A percentile compares a stretch with the other conserved stretches of the same genome.
phyloP scores from a whole-genome alignment of 257 asterid genomes.

The Solanum habrochaites region DNA sequence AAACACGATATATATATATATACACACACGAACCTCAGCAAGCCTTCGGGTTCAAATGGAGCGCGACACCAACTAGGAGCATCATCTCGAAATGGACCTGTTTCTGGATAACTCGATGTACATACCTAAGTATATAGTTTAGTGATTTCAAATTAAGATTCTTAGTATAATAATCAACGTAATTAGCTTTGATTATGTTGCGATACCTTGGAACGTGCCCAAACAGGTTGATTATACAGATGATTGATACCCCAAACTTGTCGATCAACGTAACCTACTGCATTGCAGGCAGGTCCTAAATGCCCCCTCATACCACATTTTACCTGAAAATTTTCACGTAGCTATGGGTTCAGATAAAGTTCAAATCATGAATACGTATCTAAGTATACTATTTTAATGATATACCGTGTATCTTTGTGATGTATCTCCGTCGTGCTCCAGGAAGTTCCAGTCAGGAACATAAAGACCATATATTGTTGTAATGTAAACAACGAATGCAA shows the following conservation, averaged over 20 bases:
- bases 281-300: constrained; percentile 84
- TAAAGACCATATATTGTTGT: constrained; percentile 47
- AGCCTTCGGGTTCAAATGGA: constrained; percentile 89
- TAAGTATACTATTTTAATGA: neutral
- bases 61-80: constrained; percentile 83
- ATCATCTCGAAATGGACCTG: constrained; percentile 48
- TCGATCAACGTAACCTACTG: constrained; percentile 86
- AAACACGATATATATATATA: neutral
- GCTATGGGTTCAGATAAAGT: neutral
- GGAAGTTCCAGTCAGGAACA: constrained; percentile 80
- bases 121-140: constrained; percentile 40
- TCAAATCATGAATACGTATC: neutral
- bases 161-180: neutral
- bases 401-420: constrained; percentile 33
- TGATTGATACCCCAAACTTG: constrained; percentile 86
- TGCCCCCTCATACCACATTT: constrained; percentile 96
- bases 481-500: constrained; percentile 56
- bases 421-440: constrained; percentile 6
- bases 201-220: constrained; percentile 48
- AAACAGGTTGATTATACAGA: constrained; percentile 60
- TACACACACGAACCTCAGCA: constrained; percentile 35
- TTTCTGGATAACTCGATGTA: constrained; percentile 53
- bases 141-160: neutral
- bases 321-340: constrained; percentile 30
- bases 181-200: neutral